A percentile compares a stretch with the other conserved stretches of the same genome.
Evolutionary conservation across 768 basidiomycete genomes (phyloP).

Genomic region (Collybiopsis luxurians): DNA sequence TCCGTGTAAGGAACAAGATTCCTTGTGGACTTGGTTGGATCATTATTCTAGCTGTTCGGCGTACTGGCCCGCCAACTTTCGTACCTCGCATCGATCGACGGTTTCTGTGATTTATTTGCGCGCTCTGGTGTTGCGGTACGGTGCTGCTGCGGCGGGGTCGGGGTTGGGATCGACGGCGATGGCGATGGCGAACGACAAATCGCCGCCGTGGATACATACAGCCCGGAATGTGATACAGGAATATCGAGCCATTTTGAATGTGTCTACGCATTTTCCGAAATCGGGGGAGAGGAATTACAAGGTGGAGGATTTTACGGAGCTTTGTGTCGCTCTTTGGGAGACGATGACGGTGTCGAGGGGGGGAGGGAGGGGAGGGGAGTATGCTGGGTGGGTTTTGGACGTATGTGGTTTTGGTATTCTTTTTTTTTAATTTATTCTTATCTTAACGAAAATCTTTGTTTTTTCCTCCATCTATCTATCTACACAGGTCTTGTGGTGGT

Average conservation of each 20-base stretch:
- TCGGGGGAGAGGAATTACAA: slow-evolving; percentile 77
- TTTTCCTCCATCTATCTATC: neutral
- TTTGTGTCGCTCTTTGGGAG: slow-evolving; percentile 82
- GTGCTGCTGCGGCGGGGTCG: slow-evolving; percentile 15
- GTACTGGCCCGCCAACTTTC: slow-evolving; percentile 79
- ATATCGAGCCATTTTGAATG: slow-evolving; percentile 65
- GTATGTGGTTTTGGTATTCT: too few relatives aligned
- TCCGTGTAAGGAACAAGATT: slow-evolving; percentile 18
- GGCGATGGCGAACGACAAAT: too few relatives aligned
- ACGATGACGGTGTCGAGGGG: slow-evolving; percentile 22
- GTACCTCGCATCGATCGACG: slow-evolving; percentile 70
- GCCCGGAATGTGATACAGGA: slow-evolving; percentile 68
- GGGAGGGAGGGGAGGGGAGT: slow-evolving; percentile 33
- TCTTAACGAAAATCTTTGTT: too few relatives aligned
- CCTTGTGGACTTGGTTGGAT: slow-evolving; percentile 61
- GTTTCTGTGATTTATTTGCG: slow-evolving; percentile 71
- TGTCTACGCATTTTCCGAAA: slow-evolving; percentile 72
- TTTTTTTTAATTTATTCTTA: too few relatives aligned
- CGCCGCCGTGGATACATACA: slow-evolving; percentile 58
- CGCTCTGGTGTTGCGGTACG: slow-evolving; percentile 58
- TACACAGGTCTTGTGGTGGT: slow-evolving; percentile 85
- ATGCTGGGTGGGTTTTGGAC: slow-evolving; percentile 79
- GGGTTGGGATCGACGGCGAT: slow-evolving; percentile 11
- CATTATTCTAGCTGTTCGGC: slow-evolving; percentile 60
- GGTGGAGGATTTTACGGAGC: slow-evolving; percentile 82